Base-by-base conservation (phyloP, 2,329 filamentous ascomycete genomes). In the Thelonectria rubi region DNA sequence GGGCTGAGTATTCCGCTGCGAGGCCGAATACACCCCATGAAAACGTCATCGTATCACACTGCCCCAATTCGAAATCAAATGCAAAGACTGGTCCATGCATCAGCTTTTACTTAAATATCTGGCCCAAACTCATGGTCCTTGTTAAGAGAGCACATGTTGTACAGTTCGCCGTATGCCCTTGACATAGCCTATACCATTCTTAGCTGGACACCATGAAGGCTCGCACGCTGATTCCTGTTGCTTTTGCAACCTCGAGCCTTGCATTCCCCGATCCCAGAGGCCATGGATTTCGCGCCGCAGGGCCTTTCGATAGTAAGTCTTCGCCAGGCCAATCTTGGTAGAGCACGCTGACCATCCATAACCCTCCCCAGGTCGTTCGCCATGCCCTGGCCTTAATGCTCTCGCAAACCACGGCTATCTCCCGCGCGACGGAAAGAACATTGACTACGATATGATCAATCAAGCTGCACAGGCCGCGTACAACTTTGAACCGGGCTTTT, bases 351-450 rank as follows among this genome's bases (percentile, higher is more conserved):
- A 48, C 45, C 14, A 30, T 46, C 18, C 12, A 40, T 46, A 14
- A 46, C 11, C 20, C 43, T n/a, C 43, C 12, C n/a, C 26, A n/a
- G 45, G 45, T 30, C 45, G 45, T 32, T 48, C 45, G 17, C 45
- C 45, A 30, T 48, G 45, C 45, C 45, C 45, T 48, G 45, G 45
- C 15, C 45, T 48, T 10, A 48, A 48, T 48, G 45, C 45, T 17
- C 45, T 48, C 26, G 45, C 45, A 32, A 48, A 48, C 17, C 42
- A 45, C 20, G 42, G 42, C 18, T 45, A 45, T 45, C 42, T 45
- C 20, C 42, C 42, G 12, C 45, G 15, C 24, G 45, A 48, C 15
- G 45, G 45, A 8, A 48, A 48, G 24, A 18, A 48, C n/a, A 30
- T 48, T 30, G 45, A 48, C 32, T 48, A 48, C n/a, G 45, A 48